phyloP scores from a whole-genome alignment of 2,329 filamentous ascomycete genomes.

The Talaromyces sp. region DNA sequence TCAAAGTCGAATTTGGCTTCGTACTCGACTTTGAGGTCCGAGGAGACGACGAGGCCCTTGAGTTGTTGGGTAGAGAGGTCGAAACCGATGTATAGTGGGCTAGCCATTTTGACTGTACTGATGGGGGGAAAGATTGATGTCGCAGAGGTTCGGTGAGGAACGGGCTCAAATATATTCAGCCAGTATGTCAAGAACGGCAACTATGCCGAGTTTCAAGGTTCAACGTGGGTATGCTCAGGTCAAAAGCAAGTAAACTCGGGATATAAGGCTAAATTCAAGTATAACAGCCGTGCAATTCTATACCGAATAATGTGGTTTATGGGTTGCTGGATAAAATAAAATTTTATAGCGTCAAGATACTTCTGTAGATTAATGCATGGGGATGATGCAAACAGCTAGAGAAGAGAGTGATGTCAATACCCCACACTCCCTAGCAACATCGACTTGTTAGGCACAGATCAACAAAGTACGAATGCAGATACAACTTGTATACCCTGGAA shows the following conservation, averaged over 20 bases:
- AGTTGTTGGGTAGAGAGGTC: slow-evolving; percentile 96
- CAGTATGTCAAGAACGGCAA: background rate
- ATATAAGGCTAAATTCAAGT: slow-evolving; percentile 5
- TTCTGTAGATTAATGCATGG: background rate
- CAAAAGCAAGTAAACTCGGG: background rate
- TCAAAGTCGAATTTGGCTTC: slow-evolving; percentile 96
- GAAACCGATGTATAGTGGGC: slow-evolving; percentile 79
- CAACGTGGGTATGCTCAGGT: background rate
- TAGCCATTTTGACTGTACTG: background rate
- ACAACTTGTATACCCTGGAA: too few species aligned
- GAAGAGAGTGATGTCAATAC: background rate
- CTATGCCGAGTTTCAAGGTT: background rate
- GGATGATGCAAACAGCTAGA: background rate
- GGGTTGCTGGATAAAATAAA: background rate
- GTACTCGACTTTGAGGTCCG: slow-evolving; percentile 73
- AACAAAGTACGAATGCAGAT: too few species aligned
- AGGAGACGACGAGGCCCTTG: slow-evolving; percentile 85
- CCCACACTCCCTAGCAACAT: background rate
- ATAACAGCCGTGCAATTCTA: background rate
- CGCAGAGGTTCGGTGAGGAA: too few species aligned
- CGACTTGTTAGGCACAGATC: too few species aligned
- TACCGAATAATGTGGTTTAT: background rate
- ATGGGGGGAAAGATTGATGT: background rate
- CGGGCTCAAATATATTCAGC: background rate
- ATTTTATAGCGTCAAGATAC: background rate